Percentiles rank a stretch among this genome's conserved stretches.
Conservation (phyloP, 495 filamentous ascomycete genomes). For the Penicillium nucicola region DNA sequence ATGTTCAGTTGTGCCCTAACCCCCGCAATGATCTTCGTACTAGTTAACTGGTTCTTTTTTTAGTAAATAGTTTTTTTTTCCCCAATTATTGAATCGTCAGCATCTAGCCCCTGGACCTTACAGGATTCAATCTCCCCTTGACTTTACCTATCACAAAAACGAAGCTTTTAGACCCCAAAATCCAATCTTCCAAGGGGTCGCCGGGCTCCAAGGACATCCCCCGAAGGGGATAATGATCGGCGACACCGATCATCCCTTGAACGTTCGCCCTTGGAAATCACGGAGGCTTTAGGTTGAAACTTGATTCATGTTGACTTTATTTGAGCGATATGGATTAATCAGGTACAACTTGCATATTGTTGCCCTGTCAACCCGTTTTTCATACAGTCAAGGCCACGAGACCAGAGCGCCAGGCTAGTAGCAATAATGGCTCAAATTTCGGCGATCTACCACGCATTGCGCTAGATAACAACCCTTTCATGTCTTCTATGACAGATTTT, state of each 20-base stretch:
- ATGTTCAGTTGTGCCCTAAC: not conserved
- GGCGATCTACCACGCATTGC: not conserved
- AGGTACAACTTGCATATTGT: conserved; percentile 13
- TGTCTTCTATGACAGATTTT: not conserved
- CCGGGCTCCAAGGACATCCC: not conserved
- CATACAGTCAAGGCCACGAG: conserved; percentile 1
- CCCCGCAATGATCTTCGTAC: not conserved
- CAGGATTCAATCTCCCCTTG: not conserved
- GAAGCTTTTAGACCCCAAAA: not conserved
- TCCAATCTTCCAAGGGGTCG: conserved; percentile 8
- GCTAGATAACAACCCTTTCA: not conserved
- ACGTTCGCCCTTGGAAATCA: conserved; percentile 7
- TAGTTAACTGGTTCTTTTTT: not conserved
- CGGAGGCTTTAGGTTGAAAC: conserved; percentile 21
- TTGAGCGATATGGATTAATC: conserved; percentile 10
- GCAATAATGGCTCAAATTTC: not conserved
- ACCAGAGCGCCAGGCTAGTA: not conserved
- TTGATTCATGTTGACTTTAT: conserved; percentile 1
- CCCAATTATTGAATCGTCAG: not conserved
- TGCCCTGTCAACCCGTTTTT: conserved; percentile 17
- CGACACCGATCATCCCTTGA: conserved; percentile 11
- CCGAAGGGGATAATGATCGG: conserved; percentile 14
- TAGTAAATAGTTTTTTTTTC: not conserved
- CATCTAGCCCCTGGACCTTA: not conserved
- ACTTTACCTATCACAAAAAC: conserved; percentile 11